Evolutionary conservation across 2,329 filamentous ascomycete species (phyloP).

Genomic region (Nothomitra cinnamomea): DNA sequence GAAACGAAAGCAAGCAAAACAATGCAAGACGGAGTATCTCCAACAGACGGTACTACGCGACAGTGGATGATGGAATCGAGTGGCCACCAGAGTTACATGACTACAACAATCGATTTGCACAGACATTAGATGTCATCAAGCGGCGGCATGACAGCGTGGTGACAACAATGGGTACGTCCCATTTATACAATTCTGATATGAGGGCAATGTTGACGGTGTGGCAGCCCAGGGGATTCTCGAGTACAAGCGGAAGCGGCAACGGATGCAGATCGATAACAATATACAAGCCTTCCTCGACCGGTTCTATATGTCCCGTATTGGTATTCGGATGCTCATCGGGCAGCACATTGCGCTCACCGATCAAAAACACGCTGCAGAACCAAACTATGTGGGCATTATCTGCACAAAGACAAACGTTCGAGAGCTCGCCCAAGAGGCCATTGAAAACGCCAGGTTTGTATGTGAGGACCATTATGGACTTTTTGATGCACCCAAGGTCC

Average conservation of each 20-base stretch:
- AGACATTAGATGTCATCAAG: conserved; percentile 87
- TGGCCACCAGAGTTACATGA: conserved; percentile 92
- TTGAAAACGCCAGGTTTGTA: conserved; percentile 97
- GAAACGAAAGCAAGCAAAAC: conserved; percentile 33
- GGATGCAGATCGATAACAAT: conserved; percentile 95
- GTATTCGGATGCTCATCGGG: conserved; percentile 96
- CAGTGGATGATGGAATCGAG: conserved; percentile 70
- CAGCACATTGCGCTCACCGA: conserved; percentile 96
- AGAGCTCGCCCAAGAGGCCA: conserved; percentile 89
- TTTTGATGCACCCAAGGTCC: conserved; percentile 90
- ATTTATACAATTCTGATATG: background rate
- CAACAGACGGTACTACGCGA: conserved; percentile 67
- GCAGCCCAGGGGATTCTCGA: conserved; percentile 84
- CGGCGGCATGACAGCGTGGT: conserved; percentile 91
- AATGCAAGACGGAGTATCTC: conserved; percentile 28
- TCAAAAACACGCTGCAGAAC: conserved; percentile 75
- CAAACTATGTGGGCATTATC: conserved; percentile 94
- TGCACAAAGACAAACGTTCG: conserved; percentile 96
- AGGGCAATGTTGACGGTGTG: background rate
- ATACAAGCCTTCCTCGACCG: conserved; percentile 96
- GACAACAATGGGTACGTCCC: conserved; percentile 55
- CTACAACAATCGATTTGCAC: conserved; percentile 82
- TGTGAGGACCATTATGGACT: conserved; percentile 97
- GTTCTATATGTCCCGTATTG: conserved; percentile 99
- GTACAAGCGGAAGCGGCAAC: conserved; percentile 90